Evolutionary conservation across 441 rosid species (phyloP).

Genomic region (Metrosideros polymorpha): DNA sequence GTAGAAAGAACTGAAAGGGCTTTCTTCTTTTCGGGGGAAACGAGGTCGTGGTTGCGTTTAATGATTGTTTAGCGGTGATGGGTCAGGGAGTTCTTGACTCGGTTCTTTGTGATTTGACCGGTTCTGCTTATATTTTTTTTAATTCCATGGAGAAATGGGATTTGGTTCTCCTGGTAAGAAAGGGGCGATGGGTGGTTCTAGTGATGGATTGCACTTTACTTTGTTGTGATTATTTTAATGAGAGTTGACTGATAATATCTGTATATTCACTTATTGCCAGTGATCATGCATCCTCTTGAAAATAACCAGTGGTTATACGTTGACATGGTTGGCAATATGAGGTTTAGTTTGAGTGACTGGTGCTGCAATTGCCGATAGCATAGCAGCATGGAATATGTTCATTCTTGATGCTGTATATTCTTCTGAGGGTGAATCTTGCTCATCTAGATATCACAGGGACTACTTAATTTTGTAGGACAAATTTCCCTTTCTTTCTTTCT

Average conservation of each 20-base stretch:
- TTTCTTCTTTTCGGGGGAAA: not conserved
- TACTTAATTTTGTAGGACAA: not conserved
- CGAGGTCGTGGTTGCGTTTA: not conserved
- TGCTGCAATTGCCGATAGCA: no score
- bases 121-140: not conserved
- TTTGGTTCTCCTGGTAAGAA: not conserved
- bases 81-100: not conserved
- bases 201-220: conserved; percentile 24
- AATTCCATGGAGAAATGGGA: not conserved
- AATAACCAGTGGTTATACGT: not conserved
- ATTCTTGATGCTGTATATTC: not conserved
- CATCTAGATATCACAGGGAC: not conserved
- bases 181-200: conserved; percentile 16
- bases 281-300: not conserved
- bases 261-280: not conserved
- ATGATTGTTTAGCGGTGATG: not conserved
- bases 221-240: not conserved
- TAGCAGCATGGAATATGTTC: not conserved
- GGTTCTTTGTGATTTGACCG: not conserved
- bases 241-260: not conserved
- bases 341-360: not conserved
- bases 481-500: not conserved
- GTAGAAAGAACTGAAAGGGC: not conserved
- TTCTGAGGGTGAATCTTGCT: not conserved
- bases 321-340: not conserved